Evolutionary conservation across 148 eudicot genomes (phyloP), one percentile per base, ranked within the genome.

Genomic region (Camellia granthamiana): DNA sequence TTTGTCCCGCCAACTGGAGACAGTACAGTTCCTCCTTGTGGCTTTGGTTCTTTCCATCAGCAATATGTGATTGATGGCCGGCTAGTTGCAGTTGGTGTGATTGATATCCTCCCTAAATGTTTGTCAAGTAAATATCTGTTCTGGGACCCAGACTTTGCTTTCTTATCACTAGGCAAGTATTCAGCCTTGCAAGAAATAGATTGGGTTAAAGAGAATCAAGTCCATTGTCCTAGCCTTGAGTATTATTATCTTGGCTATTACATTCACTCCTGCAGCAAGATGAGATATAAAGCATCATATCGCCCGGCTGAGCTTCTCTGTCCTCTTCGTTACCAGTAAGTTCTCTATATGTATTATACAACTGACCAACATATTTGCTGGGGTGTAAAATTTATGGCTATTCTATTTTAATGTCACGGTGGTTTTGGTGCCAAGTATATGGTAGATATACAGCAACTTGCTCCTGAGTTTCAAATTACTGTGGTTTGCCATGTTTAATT

Each of bases 251-350:
- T 96, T 82, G 99, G 99, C 76, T 96, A 96, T 86, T 96, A 96
- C 79, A 91, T 93, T 83, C 99, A 96, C 82, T 91, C 97, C 73
- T 96, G 99, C 88, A 88, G 80, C 79, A 96, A 96, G 86, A 96
- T 96, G 99, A 92, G 95, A 90, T 96, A 96, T 84, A 96, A 96
- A 80, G 99, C 99, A 78, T 91, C 95, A 75, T 93, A 96, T 88
- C 82, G 75, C 66, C 99, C 99, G 6, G 93, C 99, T 63, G 98
- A 96, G 90, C 98, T 96, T 80, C 91, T 93, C 54, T 96, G 99
- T 81, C 99, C 99, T 74, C 94, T 91, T 79, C 99, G 91, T 81
- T 92, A 86, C 81, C 84, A 90, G 99, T 96, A 91, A 91, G 99
- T 90, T 76, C 4, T 41, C 81, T 72, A 62, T 74, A 58, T 52